Evolutionary conservation across 2,329 filamentous ascomycete genomes (phyloP), one percentile per base, ranked within the genome.

Genomic region (Diatrype stigma): DNA sequence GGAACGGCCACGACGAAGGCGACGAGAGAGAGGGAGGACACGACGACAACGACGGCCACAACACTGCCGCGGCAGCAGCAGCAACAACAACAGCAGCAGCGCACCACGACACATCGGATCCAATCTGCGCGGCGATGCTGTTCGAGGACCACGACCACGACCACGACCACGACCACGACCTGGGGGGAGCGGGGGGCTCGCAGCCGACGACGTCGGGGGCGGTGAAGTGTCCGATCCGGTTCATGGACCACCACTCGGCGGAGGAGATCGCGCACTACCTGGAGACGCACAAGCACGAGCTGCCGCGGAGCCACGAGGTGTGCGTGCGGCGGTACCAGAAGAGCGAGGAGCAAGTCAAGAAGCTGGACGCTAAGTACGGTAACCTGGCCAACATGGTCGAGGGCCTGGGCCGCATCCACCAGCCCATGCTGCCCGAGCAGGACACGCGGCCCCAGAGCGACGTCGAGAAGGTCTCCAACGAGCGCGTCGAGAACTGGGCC

Each of bases 211-310:
- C 75, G 5, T 75, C 76, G 8, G 75, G 69, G 35, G 66, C 68
- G 3, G 70, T 82, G 51, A 90, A 90, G 65, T 97, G 93, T 69
- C 93, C 93, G 2, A 97, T 97, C 53, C 88, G 93, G 45, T 96
- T 88, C 72, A 77, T 96, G 65, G 87, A 96, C 69, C 87, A 96
- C 67, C 92, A 96, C 65, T 91, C 90, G 2, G 90, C 93, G 2
- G 90, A 96, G 72, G 92, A 96, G 66, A 86, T 97, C 55, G 93
- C 93, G 14, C 84, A 88, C 63, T 97, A 96, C 68, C 90, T 97
- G 63, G 90, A 96, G 68, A 91, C 86, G 48, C 92, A 96, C 73
- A 96, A 96, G 69, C 92, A 97, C 70, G 89, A 96, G 68, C 81
- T 97, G 49, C 93, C 93, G 10, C 84, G 93, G 61, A 96, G 91